phyloP scores from a whole-genome alignment of 768 basidiomycete species.

The Agaricus sinodeliciosus region DNA sequence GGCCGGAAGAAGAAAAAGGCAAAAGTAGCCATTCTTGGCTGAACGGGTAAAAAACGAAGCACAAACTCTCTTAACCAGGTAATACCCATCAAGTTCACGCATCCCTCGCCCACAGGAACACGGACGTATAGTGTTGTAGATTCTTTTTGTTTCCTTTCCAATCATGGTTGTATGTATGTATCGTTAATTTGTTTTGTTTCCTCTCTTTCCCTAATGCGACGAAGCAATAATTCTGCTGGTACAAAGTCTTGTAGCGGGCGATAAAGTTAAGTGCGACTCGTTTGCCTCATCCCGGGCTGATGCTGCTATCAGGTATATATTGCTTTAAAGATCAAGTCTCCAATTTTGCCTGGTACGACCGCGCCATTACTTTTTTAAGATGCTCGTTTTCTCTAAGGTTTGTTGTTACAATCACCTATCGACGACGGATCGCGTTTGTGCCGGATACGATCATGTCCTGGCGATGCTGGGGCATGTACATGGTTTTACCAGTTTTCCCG shows the following conservation, averaged over 20 bases:
- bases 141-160: not conserved
- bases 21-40: conserved; percentile 64
- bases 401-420: too few species aligned
- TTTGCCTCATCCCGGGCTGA: conserved; percentile 13
- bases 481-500: too few species aligned
- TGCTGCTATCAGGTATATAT: conserved; percentile 9
- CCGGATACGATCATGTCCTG: too few species aligned
- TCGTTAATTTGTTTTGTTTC: conserved; percentile 5
- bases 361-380: not conserved
- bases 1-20: conserved; percentile 82
- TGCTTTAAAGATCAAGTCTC: not conserved
- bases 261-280: conserved; percentile 15
- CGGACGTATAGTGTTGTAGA: conserved; percentile 1
- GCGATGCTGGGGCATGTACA: too few species aligned
- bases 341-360: too few species aligned
- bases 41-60: conserved; percentile 13
- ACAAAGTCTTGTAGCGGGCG: not conserved
- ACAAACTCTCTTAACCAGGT: not conserved
- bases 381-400: not conserved
- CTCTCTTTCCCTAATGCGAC: conserved; percentile 3
- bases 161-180: conserved; percentile 11
- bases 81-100: conserved; percentile 9
- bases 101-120: not conserved
- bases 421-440: too few species aligned
- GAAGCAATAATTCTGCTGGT: not conserved